These are phyloP conservation scores for Vitis hybrid DNA, from an alignment of 177 flowering plant species.

Conservation along the genomic window DNA sequence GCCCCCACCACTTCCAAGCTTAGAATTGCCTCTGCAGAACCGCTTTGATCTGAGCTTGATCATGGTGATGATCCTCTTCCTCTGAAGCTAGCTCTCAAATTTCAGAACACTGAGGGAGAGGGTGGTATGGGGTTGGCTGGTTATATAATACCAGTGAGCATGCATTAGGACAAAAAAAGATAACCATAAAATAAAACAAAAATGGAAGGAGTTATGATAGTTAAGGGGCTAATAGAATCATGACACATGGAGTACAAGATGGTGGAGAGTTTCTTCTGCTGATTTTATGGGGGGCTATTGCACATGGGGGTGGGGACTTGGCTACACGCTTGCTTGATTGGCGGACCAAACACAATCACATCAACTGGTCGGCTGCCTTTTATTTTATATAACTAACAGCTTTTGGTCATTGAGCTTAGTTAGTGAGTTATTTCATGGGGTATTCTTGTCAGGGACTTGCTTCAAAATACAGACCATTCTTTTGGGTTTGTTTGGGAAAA, in stretches of 20 bases:
- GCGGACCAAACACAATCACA: conserved; percentile 30
- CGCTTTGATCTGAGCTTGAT: conserved; percentile 66
- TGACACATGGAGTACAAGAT: conserved; percentile 10
- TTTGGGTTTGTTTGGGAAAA: too few species aligned
- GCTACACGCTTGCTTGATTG: conserved; percentile 52
- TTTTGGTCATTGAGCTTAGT: too few species aligned
- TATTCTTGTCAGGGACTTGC: too few species aligned
- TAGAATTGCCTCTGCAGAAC: conserved; percentile 56
- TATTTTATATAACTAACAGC: neutral
- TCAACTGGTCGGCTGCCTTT: conserved; percentile 15
- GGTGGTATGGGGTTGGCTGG: conserved; percentile 2
- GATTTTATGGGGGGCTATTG: conserved; percentile 23
- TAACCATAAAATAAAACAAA: neutral
- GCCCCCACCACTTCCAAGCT: conserved; percentile 26
- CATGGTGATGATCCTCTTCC: conserved; percentile 23
- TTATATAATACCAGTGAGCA: conserved; percentile 27
- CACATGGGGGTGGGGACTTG: conserved; percentile 54
- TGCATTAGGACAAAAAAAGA: conserved; percentile 14
- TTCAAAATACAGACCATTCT: too few species aligned
- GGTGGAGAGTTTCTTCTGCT: conserved; percentile 13
- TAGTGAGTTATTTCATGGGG: too few species aligned
- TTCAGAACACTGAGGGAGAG: conserved; percentile 2
- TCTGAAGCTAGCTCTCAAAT: conserved; percentile 8
- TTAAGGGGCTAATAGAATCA: conserved; percentile 3
- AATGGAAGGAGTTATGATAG: neutral